Evolutionary conservation across 1,139 yeast species (phyloP).

Genomic region (Pneumocystis jirovecii): DNA sequence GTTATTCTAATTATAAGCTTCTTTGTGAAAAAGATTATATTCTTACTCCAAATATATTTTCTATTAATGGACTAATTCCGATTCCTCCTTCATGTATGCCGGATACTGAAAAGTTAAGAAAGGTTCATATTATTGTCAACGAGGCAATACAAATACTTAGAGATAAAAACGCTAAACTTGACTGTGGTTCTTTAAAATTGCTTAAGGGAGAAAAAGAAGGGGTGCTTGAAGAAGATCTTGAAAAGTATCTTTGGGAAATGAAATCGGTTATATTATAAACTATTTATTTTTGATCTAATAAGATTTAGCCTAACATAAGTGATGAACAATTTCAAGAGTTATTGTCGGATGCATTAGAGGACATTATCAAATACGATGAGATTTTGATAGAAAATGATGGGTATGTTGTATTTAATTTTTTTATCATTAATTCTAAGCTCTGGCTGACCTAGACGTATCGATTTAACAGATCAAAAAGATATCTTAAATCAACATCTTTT

Average conservation of each 20-base stretch:
- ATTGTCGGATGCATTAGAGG: background rate
- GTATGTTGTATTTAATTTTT: background rate
- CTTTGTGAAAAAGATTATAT: slow-evolving; percentile 60
- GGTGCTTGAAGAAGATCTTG: slow-evolving; percentile 23
- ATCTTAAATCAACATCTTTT: slow-evolving; percentile 25
- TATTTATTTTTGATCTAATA: background rate
- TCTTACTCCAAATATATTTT: slow-evolving; percentile 40
- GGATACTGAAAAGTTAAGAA: slow-evolving; percentile 58
- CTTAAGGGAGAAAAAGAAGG: slow-evolving; percentile 12
- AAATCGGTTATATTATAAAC: slow-evolving; percentile 27
- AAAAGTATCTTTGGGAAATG: slow-evolving; percentile 16
- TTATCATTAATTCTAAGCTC: background rate
- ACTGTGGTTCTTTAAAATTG: slow-evolving; percentile 40
- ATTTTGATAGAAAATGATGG: background rate
- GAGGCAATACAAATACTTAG: slow-evolving; percentile 56
- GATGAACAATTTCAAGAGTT: background rate
- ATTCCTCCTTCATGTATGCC: slow-evolving; percentile 53
- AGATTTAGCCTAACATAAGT: background rate
- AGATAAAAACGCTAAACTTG: slow-evolving; percentile 49
- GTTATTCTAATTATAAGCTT: slow-evolving; percentile 43
- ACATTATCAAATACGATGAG: background rate
- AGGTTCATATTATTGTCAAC: slow-evolving; percentile 50
- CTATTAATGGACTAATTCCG: slow-evolving; percentile 44
- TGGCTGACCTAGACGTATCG: background rate
- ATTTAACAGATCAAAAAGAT: slow-evolving; percentile 1